Percentiles rank a stretch among this genome's conserved stretches.
phyloP scores from a whole-genome alignment of 345 rosid species.

The Eucalyptus guilfoylei region DNA sequence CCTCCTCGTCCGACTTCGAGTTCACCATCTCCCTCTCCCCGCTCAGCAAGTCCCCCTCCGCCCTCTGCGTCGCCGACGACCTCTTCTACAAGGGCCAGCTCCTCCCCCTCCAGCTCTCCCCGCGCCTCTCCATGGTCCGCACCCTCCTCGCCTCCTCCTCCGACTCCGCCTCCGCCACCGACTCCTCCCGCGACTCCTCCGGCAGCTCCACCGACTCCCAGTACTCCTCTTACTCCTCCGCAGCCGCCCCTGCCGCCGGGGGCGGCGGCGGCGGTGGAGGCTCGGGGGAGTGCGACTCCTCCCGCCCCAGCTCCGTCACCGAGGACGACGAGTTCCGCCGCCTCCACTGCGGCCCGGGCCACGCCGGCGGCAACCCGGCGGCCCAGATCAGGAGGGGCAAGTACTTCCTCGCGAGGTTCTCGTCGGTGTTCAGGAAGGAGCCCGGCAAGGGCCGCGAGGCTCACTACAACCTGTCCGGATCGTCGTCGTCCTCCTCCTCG shows the following conservation, averaged over 20 bases:
- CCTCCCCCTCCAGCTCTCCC: slow-evolving; percentile 85
- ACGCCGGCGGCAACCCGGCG: neutral
- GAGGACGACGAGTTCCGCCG: slow-evolving; percentile 56
- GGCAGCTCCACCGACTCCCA: slow-evolving; percentile 65
- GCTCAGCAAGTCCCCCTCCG: slow-evolving; percentile 42
- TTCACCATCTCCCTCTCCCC: slow-evolving; percentile 77
- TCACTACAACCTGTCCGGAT: neutral
- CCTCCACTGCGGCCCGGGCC: neutral
- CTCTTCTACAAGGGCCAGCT: slow-evolving; percentile 98
- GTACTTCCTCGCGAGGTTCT: slow-evolving; percentile 69
- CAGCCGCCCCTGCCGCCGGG: slow-evolving; percentile 27
- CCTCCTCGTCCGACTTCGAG: slow-evolving; percentile 87
- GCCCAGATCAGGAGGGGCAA: slow-evolving; percentile 21
- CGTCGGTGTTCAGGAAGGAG: slow-evolving; percentile 84
- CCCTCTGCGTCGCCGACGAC: slow-evolving; percentile 87
- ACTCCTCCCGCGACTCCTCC: slow-evolving; percentile 80
- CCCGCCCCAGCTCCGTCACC: slow-evolving; percentile 76
- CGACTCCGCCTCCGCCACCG: slow-evolving; percentile 39
- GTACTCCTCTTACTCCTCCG: slow-evolving; percentile 48
- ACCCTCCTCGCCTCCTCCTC: slow-evolving; percentile 74
- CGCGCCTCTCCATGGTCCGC: slow-evolving; percentile 92
- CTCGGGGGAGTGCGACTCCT: slow-evolving; percentile 38
- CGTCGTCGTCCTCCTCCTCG: neutral
- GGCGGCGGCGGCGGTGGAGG: slow-evolving; percentile 17
- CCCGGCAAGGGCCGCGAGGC: neutral